phyloP scores from a whole-genome alignment of 2,329 filamentous ascomycete species.

The Cercospora beticola region DNA sequence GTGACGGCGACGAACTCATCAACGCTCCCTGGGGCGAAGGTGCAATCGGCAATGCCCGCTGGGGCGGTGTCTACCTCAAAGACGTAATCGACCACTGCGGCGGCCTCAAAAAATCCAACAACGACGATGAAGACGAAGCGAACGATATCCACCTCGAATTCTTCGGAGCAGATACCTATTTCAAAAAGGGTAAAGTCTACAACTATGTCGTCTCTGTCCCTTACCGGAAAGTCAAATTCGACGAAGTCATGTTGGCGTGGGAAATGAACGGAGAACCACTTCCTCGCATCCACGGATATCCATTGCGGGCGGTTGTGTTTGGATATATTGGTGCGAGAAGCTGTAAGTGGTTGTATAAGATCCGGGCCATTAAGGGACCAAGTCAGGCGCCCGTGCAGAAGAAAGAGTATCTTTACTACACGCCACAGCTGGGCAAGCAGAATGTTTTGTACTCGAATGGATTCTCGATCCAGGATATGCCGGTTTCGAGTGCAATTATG shows the following conservation, averaged over 20 bases:
- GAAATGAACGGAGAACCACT: slow-evolving; percentile 66
- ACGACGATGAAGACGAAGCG: slow-evolving; percentile 46
- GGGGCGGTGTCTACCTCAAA: slow-evolving; percentile 56
- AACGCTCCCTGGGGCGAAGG: slow-evolving; percentile 56
- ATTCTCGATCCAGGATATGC: slow-evolving; percentile 71
- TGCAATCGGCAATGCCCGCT: slow-evolving; percentile 61
- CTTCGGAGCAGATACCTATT: slow-evolving; percentile 70
- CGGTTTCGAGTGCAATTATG: slow-evolving; percentile 67
- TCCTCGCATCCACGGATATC: slow-evolving; percentile 66
- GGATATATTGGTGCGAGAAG: slow-evolving; percentile 66
- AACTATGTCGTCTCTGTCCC: slow-evolving; percentile 68
- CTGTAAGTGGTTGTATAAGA: slow-evolving; percentile 66
- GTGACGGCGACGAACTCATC: slow-evolving; percentile 56
- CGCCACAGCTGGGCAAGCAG: slow-evolving; percentile 67
- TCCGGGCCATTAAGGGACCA: slow-evolving; percentile 60
- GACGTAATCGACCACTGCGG: slow-evolving; percentile 66
- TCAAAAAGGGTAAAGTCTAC: slow-evolving; percentile 64
- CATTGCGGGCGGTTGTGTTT: slow-evolving; percentile 45
- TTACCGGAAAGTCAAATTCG: slow-evolving; percentile 66
- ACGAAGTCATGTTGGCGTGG: slow-evolving; percentile 59
- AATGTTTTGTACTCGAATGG: slow-evolving; percentile 55
- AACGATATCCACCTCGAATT: slow-evolving; percentile 59
- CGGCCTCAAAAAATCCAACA: slow-evolving; percentile 51
- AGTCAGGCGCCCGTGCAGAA: slow-evolving; percentile 62
- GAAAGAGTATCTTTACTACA: slow-evolving; percentile 68